These are phyloP conservation scores for Phytophthora macrochlamydospora DNA, from an alignment of 352 stramenopile species.

Conservation along the genomic window DNA sequence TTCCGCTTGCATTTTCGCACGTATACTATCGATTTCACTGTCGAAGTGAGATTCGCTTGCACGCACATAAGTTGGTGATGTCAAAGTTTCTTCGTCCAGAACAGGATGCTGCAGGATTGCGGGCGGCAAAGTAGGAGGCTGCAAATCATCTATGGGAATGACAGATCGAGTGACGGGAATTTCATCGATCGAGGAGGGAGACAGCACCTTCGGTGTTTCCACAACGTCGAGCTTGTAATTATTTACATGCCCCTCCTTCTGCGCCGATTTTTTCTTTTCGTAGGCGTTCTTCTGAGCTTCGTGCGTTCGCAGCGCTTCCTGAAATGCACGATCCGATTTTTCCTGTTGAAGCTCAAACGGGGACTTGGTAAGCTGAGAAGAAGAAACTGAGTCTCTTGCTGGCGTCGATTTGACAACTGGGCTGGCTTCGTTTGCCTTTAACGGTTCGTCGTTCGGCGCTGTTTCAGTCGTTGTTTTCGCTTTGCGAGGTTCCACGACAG, in stretches of 20 bases:
- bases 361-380: conserved; percentile 30
- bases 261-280: conserved; percentile 35
- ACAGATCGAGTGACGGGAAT: conserved; percentile 18
- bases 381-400: not conserved
- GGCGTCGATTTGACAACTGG: no score
- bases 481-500: conserved; percentile 4
- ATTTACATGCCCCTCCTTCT: conserved; percentile 12
- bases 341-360: conserved; percentile 51
- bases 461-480: not conserved
- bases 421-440: not conserved
- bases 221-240: conserved; percentile 1
- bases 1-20: conserved; percentile 46
- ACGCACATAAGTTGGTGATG: not conserved
- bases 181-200: not conserved
- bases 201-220: not conserved
- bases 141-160: conserved; percentile 16
- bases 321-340: conserved; percentile 48
- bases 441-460: not conserved
- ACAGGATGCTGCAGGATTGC: conserved; percentile 8
- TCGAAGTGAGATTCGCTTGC: not conserved
- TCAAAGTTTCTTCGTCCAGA: conserved; percentile 5
- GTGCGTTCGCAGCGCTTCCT: conserved; percentile 44
- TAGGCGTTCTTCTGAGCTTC: conserved; percentile 42
- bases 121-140: conserved; percentile 19
- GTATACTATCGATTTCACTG: conserved; percentile 43